Conservation (phyloP, 2,329 filamentous ascomycete genomes). For the Sarocladium kiliense region DNA sequence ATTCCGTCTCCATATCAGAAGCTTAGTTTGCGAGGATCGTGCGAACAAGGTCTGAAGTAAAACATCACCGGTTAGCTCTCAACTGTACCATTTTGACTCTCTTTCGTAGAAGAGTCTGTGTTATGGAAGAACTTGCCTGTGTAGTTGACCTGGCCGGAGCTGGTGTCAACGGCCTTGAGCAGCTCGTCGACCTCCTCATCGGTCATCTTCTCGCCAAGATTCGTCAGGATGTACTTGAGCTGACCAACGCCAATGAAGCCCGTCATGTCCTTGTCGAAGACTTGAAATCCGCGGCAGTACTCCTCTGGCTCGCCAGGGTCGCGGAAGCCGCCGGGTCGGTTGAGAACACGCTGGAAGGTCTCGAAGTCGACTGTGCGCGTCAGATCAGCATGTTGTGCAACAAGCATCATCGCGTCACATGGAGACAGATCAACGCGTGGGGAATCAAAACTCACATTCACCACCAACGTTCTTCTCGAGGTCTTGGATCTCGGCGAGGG, state of each 20-base stretch:
- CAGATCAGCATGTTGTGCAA: conserved; percentile 12
- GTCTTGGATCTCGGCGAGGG: conserved; percentile 84
- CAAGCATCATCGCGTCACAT: not conserved
- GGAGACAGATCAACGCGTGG: too few relatives aligned
- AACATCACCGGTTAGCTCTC: too few relatives aligned
- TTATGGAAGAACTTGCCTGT: conserved; percentile 56
- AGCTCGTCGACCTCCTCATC: conserved; percentile 98
- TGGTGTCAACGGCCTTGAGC: conserved; percentile 95
- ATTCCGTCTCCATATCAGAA: conserved; percentile 10
- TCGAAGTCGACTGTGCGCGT: conserved; percentile 81
- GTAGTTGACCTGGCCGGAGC: conserved; percentile 96
- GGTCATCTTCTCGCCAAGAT: conserved; percentile 98
- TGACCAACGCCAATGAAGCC: conserved; percentile 97
- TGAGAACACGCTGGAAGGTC: conserved; percentile 92
- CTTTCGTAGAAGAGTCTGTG: not conserved
- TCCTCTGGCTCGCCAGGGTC: conserved; percentile 97
- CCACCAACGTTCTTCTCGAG: conserved; percentile 84
- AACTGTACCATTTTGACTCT: too few relatives aligned
- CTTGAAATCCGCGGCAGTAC: conserved; percentile 97
- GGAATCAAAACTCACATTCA: conserved; percentile 69
- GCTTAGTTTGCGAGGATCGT: conserved; percentile 78
- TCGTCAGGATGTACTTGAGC: conserved; percentile 95
- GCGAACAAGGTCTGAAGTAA: conserved; percentile 66
- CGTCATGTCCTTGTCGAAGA: conserved; percentile 98
- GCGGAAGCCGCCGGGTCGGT: conserved; percentile 96